These are phyloP conservation scores for Solanum sejunctum DNA, from an alignment of 257 asterid species.

Conservation along the genomic window DNA sequence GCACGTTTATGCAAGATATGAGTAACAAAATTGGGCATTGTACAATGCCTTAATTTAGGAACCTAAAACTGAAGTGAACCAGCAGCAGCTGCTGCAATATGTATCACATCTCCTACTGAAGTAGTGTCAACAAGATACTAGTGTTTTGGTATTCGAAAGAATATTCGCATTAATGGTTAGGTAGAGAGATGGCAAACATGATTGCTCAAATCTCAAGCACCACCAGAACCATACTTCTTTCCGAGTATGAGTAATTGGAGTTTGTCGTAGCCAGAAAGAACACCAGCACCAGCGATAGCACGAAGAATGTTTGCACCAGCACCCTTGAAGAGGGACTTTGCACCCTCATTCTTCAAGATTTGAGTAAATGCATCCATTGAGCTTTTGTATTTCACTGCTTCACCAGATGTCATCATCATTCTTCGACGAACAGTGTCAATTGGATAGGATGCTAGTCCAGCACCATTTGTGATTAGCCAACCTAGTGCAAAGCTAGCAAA, in stretches of 20 bases:
- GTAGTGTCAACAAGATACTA: background rate
- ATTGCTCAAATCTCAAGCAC: slow-evolving; percentile 7
- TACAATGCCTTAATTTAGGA: background rate
- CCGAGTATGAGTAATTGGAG: slow-evolving; percentile 23
- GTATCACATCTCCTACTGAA: background rate
- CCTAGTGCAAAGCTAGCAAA: slow-evolving; percentile 33
- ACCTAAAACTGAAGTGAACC: background rate
- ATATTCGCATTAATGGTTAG: background rate
- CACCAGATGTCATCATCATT: slow-evolving; percentile 47
- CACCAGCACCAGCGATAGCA: slow-evolving; percentile 35
- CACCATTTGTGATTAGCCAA: slow-evolving; percentile 31
- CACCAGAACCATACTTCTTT: slow-evolving; percentile 33
- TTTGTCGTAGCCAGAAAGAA: slow-evolving; percentile 32
- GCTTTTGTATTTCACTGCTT: slow-evolving; percentile 32
- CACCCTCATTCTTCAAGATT: slow-evolving; percentile 30
- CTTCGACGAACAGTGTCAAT: slow-evolving; percentile 34
- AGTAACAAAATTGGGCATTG: background rate
- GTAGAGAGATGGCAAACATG: background rate
- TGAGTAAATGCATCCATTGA: slow-evolving; percentile 28
- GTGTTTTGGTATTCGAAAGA: background rate
- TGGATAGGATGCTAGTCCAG: slow-evolving; percentile 35
- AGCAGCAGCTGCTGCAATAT: background rate
- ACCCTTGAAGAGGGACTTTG: slow-evolving; percentile 34
- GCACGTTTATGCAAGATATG: background rate
- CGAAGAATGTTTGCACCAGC: slow-evolving; percentile 36